Percentiles rank a stretch among this genome's conserved stretches.
phyloP scores from a whole-genome alignment of 2,329 filamentous ascomycete genomes.

The Fusarium udum region DNA sequence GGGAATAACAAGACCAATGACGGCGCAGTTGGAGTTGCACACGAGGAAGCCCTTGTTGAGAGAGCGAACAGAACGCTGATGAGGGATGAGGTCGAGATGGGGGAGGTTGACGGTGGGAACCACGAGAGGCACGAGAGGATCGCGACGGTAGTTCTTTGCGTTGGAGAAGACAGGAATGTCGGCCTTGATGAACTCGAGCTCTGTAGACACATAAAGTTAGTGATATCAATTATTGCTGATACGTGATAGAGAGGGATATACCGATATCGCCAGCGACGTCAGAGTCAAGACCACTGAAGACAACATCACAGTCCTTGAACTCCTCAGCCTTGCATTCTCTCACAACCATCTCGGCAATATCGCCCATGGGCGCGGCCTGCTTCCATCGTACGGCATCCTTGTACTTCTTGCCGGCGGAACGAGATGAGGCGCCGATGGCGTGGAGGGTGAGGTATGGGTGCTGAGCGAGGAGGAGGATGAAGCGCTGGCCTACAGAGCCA shows the following conservation, averaged over 20 bases:
- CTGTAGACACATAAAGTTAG: constrained; percentile 54
- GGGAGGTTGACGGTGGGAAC: constrained; percentile 93
- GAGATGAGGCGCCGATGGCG: constrained; percentile 87
- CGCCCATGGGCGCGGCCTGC: constrained; percentile 84
- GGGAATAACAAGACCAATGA: constrained; percentile 94
- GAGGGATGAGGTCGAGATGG: constrained; percentile 88
- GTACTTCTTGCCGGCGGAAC: constrained; percentile 93
- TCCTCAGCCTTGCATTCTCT: constrained; percentile 84
- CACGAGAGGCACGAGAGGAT: constrained; percentile 89
- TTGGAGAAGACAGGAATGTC: constrained; percentile 96
- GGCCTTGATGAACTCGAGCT: constrained; percentile 89
- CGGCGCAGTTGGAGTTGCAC: constrained; percentile 98
- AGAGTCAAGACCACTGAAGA: constrained; percentile 92
- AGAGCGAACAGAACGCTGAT: constrained; percentile 78
- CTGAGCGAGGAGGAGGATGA: constrained; percentile 88
- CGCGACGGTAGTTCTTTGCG: constrained; percentile 94
- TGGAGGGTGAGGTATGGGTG: constrained; percentile 89
- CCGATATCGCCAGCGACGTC: constrained; percentile 93
- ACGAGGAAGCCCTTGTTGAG: constrained; percentile 90
- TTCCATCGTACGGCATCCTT: constrained; percentile 96
- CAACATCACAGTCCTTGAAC: constrained; percentile 89
- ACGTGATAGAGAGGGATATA: constrained; percentile 54
- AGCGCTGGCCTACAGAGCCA: constrained; percentile 93
- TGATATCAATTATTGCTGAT: not conserved
- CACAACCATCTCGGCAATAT: constrained; percentile 82